Evolutionary conservation across 805 yeast genomes (phyloP).

Genomic region (Zygotorulaspora florentina): DNA sequence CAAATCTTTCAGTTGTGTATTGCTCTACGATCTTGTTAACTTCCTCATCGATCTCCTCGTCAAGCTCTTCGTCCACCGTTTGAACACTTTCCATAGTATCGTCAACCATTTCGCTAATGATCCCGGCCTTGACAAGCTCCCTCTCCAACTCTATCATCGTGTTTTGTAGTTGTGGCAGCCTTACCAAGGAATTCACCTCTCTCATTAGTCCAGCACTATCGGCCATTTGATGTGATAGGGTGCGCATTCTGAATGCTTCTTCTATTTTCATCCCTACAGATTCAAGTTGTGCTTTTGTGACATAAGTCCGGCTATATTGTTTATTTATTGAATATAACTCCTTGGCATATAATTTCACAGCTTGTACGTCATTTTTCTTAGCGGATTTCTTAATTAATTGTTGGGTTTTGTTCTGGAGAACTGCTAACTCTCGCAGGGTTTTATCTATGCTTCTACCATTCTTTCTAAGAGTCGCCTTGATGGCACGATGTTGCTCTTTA

Average conservation of each 20-base stretch:
- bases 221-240: conserved; percentile 76
- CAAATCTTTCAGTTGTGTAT: conserved; percentile 42
- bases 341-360: conserved; percentile 75
- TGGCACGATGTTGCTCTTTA: conserved; percentile 73
- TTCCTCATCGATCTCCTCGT: conserved; percentile 59
- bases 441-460: conserved; percentile 82
- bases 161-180: conserved; percentile 70
- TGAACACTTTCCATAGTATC: conserved; percentile 78
- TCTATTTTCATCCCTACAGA: conserved; percentile 84
- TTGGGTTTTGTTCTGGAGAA: conserved; percentile 74
- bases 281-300: conserved; percentile 80
- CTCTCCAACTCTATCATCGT: conserved; percentile 83
- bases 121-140: conserved; percentile 80
- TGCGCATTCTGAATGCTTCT: conserved; percentile 84
- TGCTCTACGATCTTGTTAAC: conserved; percentile 58
- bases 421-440: conserved; percentile 50
- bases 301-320: conserved; percentile 68
- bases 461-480: conserved; percentile 74
- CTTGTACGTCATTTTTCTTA: conserved; percentile 67
- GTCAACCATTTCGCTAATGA: conserved; percentile 92
- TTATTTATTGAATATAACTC: conserved; percentile 71
- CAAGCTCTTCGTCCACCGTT: conserved; percentile 59
- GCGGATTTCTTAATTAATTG: conserved; percentile 68
- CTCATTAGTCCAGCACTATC: conserved; percentile 77
- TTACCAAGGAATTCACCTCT: conserved; percentile 76